Conservation (phyloP, 2,329 filamentous ascomycete species). For the Clarireedia sp. region DNA sequence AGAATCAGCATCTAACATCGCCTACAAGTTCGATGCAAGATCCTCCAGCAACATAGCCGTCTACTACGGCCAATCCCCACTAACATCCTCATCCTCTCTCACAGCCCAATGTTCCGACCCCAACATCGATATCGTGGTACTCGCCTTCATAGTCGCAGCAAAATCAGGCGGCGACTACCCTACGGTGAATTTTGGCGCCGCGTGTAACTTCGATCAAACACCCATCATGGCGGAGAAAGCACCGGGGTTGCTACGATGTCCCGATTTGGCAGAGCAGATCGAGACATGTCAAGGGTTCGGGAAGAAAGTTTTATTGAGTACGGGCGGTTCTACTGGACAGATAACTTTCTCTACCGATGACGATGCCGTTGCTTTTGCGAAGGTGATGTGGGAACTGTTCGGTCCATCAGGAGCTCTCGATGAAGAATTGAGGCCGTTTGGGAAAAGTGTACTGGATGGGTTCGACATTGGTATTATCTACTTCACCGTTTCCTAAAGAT, state of each 20-base stretch:
- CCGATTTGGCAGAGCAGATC: slow-evolving; percentile 27
- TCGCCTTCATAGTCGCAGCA: slow-evolving; percentile 19
- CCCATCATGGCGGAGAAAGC: slow-evolving; percentile 28
- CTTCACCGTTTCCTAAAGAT: background rate
- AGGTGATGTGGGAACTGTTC: slow-evolving; percentile 31
- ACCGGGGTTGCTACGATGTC: slow-evolving; percentile 33
- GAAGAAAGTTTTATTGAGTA: slow-evolving; percentile 34
- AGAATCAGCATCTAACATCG: background rate
- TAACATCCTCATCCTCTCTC: slow-evolving; percentile 26
- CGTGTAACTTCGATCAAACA: slow-evolving; percentile 28
- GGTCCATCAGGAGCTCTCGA: slow-evolving; percentile 24
- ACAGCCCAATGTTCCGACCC: slow-evolving; percentile 27
- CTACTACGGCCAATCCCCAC: slow-evolving; percentile 28
- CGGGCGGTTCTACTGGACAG: slow-evolving; percentile 28
- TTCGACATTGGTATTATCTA: slow-evolving; percentile 30
- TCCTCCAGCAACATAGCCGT: slow-evolving; percentile 27
- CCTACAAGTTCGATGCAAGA: slow-evolving; percentile 24
- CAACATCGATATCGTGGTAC: slow-evolving; percentile 32
- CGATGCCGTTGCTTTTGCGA: slow-evolving; percentile 28
- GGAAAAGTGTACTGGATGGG: slow-evolving; percentile 29
- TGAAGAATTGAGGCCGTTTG: slow-evolving; percentile 28
- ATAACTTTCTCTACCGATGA: slow-evolving; percentile 24
- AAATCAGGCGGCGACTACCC: slow-evolving; percentile 15
- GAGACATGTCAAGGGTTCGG: slow-evolving; percentile 31
- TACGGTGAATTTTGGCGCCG: slow-evolving; percentile 27